Evolutionary conservation across 805 yeast species (phyloP), one percentile per base, ranked within the genome.

Genomic region (Yarrowia sp.): DNA sequence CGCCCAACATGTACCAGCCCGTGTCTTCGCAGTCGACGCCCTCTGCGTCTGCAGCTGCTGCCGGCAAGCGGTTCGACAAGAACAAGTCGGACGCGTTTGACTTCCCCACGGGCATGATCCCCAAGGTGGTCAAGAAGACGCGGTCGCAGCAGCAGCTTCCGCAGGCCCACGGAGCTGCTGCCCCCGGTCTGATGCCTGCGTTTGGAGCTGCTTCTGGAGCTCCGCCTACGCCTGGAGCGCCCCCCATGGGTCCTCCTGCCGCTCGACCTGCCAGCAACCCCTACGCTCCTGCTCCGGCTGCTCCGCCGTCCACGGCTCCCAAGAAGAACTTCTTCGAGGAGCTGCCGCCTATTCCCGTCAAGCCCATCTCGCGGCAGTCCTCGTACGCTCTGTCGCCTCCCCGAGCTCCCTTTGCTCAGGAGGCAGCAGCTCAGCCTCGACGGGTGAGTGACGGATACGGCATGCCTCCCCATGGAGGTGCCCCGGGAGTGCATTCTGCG

Each of bases 331-430:
- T 73, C 35, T 87, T 85, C 68, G 71, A 77, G 25, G 79, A 82
- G 73, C 83, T 92, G 42, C 97, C 97, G 14, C 77, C 73, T 55
- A 81, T 80, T 70, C 79, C 92, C 24, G 87, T 84, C 71, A 81
- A 77, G 66, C 58, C 58, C 24, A 35, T 51, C 13, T 55, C 47
- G 18, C 35, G 47, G n/a, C 46, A 55, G 44, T 29, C 62, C 19
- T 19, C 38, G 9, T 38, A 49, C 18, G 33, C 31, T 18, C 25
- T 49, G 38, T 39, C 62, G 24, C 61, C 61, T 29, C 61, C 63
- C 16, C 35, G 41, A 24, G 47, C 61, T 42, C 38, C 47, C 9
- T 21, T 36, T 55, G 58, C 41, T 21, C 56, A 56, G 42, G 46
- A 55, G 39, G 41, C 49, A 18, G 21, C 62, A 27, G 31, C 27